Evolutionary conservation across 2,329 filamentous ascomycete genomes (phyloP).

Genomic region (Raffaelea albimanens): DNA sequence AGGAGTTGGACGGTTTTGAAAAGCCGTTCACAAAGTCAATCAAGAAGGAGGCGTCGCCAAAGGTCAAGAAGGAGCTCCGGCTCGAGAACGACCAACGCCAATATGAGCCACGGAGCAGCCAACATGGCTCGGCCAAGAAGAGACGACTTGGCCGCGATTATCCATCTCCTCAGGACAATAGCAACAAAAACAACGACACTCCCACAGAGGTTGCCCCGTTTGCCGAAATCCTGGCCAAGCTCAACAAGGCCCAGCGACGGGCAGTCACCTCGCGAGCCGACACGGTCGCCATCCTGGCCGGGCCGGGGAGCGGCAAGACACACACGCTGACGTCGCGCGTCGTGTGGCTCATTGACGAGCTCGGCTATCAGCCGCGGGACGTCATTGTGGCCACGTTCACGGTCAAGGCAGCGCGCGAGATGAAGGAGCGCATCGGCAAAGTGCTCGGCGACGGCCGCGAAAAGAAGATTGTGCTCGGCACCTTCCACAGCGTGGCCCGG

Average conservation of each 20-base stretch:
- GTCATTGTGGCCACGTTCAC: slow-evolving; percentile 96
- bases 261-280: slow-evolving; percentile 43
- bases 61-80: neutral
- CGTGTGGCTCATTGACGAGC: slow-evolving; percentile 71
- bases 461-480: slow-evolving; percentile 73
- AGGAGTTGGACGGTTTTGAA: neutral
- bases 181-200: too few species aligned
- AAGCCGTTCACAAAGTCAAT: neutral
- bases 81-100: too few species aligned
- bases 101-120: too few species aligned
- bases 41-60: neutral
- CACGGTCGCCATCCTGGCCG: slow-evolving; percentile 58
- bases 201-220: too few species aligned
- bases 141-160: too few species aligned
- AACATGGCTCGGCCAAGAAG: too few species aligned
- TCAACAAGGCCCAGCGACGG: slow-evolving; percentile 46
- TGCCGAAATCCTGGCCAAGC: slow-evolving; percentile 3
- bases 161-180: too few species aligned
- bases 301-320: slow-evolving; percentile 75
- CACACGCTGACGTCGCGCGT: slow-evolving; percentile 91
- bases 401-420: slow-evolving; percentile 86
- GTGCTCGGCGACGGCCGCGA: slow-evolving; percentile 72
- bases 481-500: slow-evolving; percentile 87
- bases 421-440: slow-evolving; percentile 77
- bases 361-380: slow-evolving; percentile 69